These are phyloP conservation scores for Mucor plumbeus DNA, from an alignment of 371 early-diverging fungal genomes.

Conservation along the genomic window DNA sequence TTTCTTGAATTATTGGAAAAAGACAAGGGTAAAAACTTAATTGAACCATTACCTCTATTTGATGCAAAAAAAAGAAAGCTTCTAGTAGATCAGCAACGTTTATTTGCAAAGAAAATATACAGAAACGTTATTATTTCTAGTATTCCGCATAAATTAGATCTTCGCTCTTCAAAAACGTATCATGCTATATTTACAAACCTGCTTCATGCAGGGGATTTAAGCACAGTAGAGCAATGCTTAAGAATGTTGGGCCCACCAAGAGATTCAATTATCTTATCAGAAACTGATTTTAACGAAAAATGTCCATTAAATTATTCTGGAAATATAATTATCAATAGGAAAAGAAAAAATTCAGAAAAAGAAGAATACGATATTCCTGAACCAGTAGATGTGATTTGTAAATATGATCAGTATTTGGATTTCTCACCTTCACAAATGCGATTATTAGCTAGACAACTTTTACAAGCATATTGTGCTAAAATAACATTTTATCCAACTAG, in stretches of 20 bases:
- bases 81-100: not conserved
- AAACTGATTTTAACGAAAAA: constrained; percentile 2
- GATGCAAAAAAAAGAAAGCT: not conserved
- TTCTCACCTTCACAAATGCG: not conserved
- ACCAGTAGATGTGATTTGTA: not conserved
- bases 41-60: not conserved
- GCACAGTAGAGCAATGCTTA: constrained; percentile 12
- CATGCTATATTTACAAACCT: constrained; percentile 11
- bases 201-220: constrained; percentile 3
- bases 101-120: constrained; percentile 3
- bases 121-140: not conserved
- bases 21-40: not conserved
- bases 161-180: constrained; percentile 9
- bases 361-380: not conserved
- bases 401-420: not conserved
- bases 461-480: not conserved
- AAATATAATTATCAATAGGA: not conserved
- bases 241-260: constrained; percentile 10
- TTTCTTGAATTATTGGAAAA: constrained; percentile 7
- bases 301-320: not conserved
- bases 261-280: not conserved
- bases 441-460: not conserved
- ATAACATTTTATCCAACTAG: not conserved
- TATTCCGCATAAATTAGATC: not conserved
- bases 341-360: not conserved